Percentiles rank a stretch among this genome's conserved stretches.
Conservation (phyloP, 495 filamentous ascomycete species). For the Penicillium coprophilum region DNA sequence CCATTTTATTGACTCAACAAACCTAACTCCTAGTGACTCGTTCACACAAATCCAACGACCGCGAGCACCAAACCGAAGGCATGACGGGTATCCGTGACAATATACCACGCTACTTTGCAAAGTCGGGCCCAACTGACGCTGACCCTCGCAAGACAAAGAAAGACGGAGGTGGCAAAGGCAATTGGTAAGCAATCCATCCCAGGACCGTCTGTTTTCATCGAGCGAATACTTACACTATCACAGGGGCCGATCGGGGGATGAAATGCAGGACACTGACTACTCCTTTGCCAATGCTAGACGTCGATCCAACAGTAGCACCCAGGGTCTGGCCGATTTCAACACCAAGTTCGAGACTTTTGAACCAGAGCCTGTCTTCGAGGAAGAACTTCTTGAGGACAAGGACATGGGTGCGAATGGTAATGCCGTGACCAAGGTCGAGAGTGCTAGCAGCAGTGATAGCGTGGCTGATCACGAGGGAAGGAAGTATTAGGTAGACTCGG, state of each 20-base stretch:
- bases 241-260: conserved; percentile 82
- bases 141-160: conserved; percentile 96
- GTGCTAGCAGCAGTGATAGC: conserved; percentile 27
- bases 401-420: conserved; percentile 33
- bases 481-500: conserved; percentile 8
- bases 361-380: conserved; percentile 84
- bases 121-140: conserved; percentile 74
- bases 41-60: conserved; percentile 88
- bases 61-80: conserved; percentile 73
- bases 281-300: conserved; percentile 83
- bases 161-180: conserved; percentile 87
- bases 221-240: conserved; percentile 7
- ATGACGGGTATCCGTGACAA: conserved; percentile 64
- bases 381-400: conserved; percentile 64
- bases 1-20: not conserved
- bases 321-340: conserved; percentile 67
- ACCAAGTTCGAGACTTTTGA: conserved; percentile 90
- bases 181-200: conserved; percentile 66
- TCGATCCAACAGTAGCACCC: conserved; percentile 83
- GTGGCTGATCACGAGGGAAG: conserved; percentile 18
- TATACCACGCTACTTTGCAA: conserved; percentile 88
- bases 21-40: conserved; percentile 72
- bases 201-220: not conserved
- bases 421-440: conserved; percentile 26
- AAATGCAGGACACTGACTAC: conserved; percentile 76